Conservation (phyloP, 768 basidiomycete genomes). For the Rhodotorula toruloides region DNA sequence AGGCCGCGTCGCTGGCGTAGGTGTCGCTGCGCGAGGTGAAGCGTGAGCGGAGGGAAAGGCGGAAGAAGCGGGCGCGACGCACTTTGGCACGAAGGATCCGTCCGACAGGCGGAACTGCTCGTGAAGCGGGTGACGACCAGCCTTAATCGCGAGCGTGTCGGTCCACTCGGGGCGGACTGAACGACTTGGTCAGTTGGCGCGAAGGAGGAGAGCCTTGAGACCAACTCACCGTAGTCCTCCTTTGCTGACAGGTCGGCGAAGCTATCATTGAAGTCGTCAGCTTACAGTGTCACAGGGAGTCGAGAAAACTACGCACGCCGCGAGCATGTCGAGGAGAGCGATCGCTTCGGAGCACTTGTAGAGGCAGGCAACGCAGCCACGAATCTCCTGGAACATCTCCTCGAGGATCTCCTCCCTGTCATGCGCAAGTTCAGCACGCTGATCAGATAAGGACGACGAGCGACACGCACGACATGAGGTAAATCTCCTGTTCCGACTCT, state of each 20-base stretch:
- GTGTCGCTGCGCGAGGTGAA: slow-evolving; percentile 69
- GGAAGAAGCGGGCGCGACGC: too few species aligned
- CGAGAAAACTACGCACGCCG: slow-evolving; percentile 61
- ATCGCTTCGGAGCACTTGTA: slow-evolving; percentile 91
- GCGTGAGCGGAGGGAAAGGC: neutral
- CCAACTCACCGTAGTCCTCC: slow-evolving; percentile 32
- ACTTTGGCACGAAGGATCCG: slow-evolving; percentile 39
- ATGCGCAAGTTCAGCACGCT: neutral
- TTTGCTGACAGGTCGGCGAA: slow-evolving; percentile 31
- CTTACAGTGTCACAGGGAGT: neutral
- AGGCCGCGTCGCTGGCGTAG: slow-evolving; percentile 74
- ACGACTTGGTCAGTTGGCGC: slow-evolving; percentile 41
- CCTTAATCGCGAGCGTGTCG: slow-evolving; percentile 79
- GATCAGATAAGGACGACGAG: slow-evolving; percentile 28
- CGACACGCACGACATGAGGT: slow-evolving; percentile 79
- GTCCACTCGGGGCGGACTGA: slow-evolving; percentile 87
- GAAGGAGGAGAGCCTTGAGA: slow-evolving; percentile 1
- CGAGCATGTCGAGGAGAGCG: slow-evolving; percentile 80
- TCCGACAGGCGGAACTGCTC: slow-evolving; percentile 58
- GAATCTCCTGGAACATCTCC: slow-evolving; percentile 65
- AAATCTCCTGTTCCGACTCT: slow-evolving; percentile 81
- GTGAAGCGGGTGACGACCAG: slow-evolving; percentile 79
- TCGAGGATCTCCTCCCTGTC: slow-evolving; percentile 62
- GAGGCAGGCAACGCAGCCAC: slow-evolving; percentile 68
- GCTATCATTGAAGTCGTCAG: slow-evolving; percentile 3